Base-by-base conservation (phyloP, 495 filamentous ascomycete genomes). In the Sordaria brevicollis region DNA sequence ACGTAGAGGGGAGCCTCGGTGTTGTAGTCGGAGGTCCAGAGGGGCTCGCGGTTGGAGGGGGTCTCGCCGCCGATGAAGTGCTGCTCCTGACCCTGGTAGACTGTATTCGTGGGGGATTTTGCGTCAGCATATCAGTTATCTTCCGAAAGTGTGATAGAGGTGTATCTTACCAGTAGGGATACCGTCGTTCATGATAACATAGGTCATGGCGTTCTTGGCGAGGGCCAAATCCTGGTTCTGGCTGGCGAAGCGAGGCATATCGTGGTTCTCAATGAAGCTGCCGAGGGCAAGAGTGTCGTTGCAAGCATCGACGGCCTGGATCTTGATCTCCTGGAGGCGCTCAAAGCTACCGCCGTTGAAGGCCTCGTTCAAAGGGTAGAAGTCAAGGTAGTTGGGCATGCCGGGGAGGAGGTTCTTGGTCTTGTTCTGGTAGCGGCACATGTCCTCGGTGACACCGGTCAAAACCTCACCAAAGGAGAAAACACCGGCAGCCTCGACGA, bases 251-350 rank as follows among this genome's bases (percentile, higher is more conserved):
- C 91, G 86, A 1, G 89, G 82, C 65, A 88, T 86, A 77, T 95
- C 92, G 77, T 95, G 92, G 75, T 95, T 95, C 75, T 94, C 92
- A 25, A 88, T 70, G 77, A 96, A 96, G 10, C 81, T 87, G 39
- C 91, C 91, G 39, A 78, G 74, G 11, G 70, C 72, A 38, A 69
- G 78, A 41, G 74, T 74, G 36, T 76, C 75, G 68, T 72, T 80
- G 73, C 77, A 78, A 11, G 62, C 70, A n/a, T 71, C 43, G n/a
- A 33, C 43, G 11, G 72, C 76, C 25, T 74, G 33, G 37, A 71
- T 67, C 68, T 72, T 72, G 11, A 74, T 66, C 0, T 66, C 35
- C 25, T 49, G 67, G 41, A 79, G n/a, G 0, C 67, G 37, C n/a
- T 67, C 41, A 36, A 79, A 67, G n/a, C 41, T 65, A 8, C 72